phyloP scores from a whole-genome alignment of 345 rosid species.

The Orychophragmus violaceus region DNA sequence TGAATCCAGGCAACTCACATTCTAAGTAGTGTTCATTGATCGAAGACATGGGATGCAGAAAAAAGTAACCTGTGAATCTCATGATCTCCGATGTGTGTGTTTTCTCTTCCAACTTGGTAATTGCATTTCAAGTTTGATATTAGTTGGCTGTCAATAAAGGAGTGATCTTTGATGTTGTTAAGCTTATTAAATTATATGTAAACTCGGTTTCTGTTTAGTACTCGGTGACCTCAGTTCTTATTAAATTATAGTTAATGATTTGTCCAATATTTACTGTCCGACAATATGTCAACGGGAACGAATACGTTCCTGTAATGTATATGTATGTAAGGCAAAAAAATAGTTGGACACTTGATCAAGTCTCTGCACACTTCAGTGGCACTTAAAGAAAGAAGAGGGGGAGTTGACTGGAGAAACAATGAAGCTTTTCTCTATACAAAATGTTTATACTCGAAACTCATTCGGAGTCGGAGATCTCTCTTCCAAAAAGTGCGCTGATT shows the following conservation, averaged over 20 bases:
- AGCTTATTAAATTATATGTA: not conserved
- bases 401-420: not conserved
- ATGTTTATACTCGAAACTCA: constrained; percentile 21
- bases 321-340: not conserved
- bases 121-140: not conserved
- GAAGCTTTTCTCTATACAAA: constrained; percentile 25
- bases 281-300: not conserved
- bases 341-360: not conserved
- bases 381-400: not conserved
- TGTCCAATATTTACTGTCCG: not conserved
- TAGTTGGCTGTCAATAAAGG: constrained; percentile 19
- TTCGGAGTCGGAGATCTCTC: constrained; percentile 55
- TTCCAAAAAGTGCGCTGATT: constrained; percentile 68
- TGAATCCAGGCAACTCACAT: constrained; percentile 7
- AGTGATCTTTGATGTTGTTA: constrained; percentile 22
- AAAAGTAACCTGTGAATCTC: not conserved
- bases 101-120: not conserved
- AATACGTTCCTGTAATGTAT: not conserved
- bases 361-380: not conserved
- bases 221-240: not conserved
- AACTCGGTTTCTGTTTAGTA: not conserved
- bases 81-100: not conserved
- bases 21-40: not conserved
- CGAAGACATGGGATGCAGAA: not conserved
- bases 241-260: constrained; percentile 5